Base-by-base conservation (phyloP, 441 rosid genomes). In the Lepidium campestre region DNA sequence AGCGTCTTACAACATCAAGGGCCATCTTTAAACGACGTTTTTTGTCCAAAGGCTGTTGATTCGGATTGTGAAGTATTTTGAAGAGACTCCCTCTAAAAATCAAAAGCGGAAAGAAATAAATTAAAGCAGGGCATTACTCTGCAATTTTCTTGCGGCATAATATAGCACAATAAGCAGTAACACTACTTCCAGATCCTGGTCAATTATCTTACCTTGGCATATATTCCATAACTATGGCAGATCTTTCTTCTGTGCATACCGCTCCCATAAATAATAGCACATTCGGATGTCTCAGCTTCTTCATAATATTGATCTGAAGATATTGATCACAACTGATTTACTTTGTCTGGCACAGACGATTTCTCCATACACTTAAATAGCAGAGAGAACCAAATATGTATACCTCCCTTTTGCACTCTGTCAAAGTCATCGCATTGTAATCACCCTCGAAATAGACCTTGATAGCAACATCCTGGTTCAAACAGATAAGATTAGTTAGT, bases 231-330 rank as follows among this genome's bases (percentile, higher is more conserved):
- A 87, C 85, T 56, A 92, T 85, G 57, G 91, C 98, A 57, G 83
- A 81, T 61, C 78, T 80, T 76, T 89, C 87, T 18, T 79, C 81
- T 2, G 96, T 83, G 73, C 86, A 79, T 25, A 90, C 88, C 5
- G 96, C 96, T 81, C 98, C 98, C 96, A 92, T 92, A 78, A 89
- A 88, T 42, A 92, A 78, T 69, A 92, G 68, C 12, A 89, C 95
- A 68, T 92, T 89, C 9, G 98, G 96, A 78, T 92, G 96, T 74
- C 98, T 84, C 56, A 92, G 72, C 73, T 78, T 89, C 79, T 79
- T 88, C 95, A 92, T 88, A 44, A 92, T 85, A 59, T 82, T 82
- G 62, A 88, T 83, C 98, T 89, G 79, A 35, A 62, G 35, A 55
- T 10, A 46, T 34, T 56, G 65, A 52, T 54, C 53, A 45, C 17